These are phyloP conservation scores for Rhododendron ferrugineum DNA, from an alignment of 148 eudicot genomes.

Conservation along the genomic window DNA sequence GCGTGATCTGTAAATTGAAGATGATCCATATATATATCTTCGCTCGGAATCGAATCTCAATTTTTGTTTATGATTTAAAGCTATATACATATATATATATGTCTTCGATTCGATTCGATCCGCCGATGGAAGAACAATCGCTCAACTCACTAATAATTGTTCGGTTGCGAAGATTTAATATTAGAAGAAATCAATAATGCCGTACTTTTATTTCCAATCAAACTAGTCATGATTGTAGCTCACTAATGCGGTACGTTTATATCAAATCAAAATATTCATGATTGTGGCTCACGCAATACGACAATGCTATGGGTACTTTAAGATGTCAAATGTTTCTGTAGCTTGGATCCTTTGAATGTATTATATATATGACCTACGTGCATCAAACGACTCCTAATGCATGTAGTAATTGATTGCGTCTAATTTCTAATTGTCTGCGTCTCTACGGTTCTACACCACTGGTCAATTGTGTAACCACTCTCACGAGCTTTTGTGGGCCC, in stretches of 20 bases:
- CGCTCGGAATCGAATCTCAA: background rate
- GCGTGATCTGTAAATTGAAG: background rate
- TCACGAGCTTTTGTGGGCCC: background rate
- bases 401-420: background rate
- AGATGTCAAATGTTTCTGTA: background rate
- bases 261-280: too few species aligned
- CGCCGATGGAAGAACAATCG: background rate
- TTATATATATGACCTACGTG: background rate
- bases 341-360: background rate
- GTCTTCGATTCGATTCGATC: background rate
- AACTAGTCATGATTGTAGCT: too few species aligned
- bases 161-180: background rate
- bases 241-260: too few species aligned
- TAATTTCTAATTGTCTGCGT: background rate
- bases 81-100: too few species aligned
- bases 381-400: background rate
- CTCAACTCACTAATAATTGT: background rate
- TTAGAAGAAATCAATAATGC: too few species aligned
- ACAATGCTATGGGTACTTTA: background rate
- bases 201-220: too few species aligned
- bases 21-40: background rate
- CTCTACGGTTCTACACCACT: too few species aligned
- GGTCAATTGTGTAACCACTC: background rate
- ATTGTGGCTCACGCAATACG: too few species aligned
- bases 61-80: background rate